Conservation (phyloP, 345 rosid species). For the Bruguiera parviflora region DNA sequence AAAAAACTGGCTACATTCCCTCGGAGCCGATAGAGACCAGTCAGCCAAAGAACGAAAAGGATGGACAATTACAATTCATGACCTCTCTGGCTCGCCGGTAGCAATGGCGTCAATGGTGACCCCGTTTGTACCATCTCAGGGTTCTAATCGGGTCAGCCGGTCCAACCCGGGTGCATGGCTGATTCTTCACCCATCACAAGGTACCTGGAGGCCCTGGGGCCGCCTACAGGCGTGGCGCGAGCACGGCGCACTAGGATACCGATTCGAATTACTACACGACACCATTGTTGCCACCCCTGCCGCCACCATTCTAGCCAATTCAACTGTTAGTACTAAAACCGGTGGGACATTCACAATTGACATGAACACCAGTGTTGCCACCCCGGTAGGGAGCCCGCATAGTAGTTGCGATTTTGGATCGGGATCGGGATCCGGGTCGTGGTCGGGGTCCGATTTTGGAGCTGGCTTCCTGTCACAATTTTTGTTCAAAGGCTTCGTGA, state of each 20-base stretch:
- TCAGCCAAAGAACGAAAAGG: slow-evolving; percentile 74
- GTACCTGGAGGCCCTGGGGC: slow-evolving; percentile 97
- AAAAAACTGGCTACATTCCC: slow-evolving; percentile 40
- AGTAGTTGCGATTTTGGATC: slow-evolving; percentile 83
- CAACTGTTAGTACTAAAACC: slow-evolving; percentile 49
- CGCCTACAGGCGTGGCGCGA: slow-evolving; percentile 93
- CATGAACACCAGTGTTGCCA: slow-evolving; percentile 43
- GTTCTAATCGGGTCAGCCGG: slow-evolving; percentile 68
- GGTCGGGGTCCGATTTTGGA: slow-evolving; percentile 66
- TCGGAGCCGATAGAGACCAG: slow-evolving; percentile 53
- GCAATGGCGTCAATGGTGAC: slow-evolving; percentile 99
- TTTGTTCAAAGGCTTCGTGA: slow-evolving; percentile 58
- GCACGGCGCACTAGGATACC: slow-evolving; percentile 50
- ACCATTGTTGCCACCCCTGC: slow-evolving; percentile 31
- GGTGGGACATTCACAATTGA: slow-evolving; percentile 84
- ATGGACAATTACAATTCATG: slow-evolving; percentile 87
- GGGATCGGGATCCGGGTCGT: slow-evolving; percentile 6
- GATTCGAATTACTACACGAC: slow-evolving; percentile 71
- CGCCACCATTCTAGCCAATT: slow-evolving; percentile 32
- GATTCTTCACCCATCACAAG: slow-evolving; percentile 66
- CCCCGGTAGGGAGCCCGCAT: slow-evolving; percentile 68
- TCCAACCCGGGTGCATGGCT: slow-evolving; percentile 96
- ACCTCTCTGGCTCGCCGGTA: slow-evolving; percentile 91
- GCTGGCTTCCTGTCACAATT: slow-evolving; percentile 25
- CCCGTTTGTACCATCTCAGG: slow-evolving; percentile 89